phyloP scores from a whole-genome alignment of 176 grass and related monocot species.

The Paspalum notatum region DNA sequence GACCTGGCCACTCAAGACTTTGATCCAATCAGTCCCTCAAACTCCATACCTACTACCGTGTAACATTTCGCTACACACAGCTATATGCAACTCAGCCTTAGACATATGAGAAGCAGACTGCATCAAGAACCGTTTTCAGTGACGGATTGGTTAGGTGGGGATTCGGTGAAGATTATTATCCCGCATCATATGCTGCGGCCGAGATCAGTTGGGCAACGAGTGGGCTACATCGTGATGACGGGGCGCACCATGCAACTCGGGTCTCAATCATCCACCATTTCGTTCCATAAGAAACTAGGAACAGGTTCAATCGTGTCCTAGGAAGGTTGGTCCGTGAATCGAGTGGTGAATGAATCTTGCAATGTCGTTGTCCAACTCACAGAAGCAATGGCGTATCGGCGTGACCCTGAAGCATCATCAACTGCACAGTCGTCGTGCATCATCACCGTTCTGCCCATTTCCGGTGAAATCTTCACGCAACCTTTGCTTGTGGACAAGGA shows the following conservation, averaged over 20 bases:
- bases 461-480: background rate
- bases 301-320: background rate
- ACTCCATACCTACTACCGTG: no score
- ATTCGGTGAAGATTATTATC: no score
- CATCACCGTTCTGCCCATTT: background rate
- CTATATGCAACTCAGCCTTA: no score
- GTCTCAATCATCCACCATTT: background rate
- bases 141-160: no score
- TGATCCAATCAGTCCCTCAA: no score
- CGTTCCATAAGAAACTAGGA: background rate
- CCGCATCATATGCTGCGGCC: background rate
- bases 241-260: background rate
- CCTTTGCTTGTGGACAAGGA: background rate
- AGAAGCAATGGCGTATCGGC: background rate
- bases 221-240: background rate
- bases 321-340: background rate
- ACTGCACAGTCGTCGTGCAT: background rate
- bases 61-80: no score
- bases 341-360: slow-evolving; percentile 7
- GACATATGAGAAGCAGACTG: no score
- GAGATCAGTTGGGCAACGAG: background rate
- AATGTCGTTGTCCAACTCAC: background rate
- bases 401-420: slow-evolving; percentile 1
- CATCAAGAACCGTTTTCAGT: no score
- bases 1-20: no score